Evolutionary conservation across 345 rosid species (phyloP).

Genomic region (Populus tremula): DNA sequence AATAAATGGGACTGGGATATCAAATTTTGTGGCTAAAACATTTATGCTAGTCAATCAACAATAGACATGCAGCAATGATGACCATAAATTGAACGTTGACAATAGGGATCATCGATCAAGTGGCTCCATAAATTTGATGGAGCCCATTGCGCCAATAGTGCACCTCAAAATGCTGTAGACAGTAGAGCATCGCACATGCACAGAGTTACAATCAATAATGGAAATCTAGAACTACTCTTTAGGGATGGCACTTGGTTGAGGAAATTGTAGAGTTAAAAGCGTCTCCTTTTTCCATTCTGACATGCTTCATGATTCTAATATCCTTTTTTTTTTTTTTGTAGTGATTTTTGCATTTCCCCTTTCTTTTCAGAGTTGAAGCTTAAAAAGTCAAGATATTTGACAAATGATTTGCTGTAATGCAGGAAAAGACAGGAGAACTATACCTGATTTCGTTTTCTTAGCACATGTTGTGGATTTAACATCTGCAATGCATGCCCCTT

Average conservation of each 20-base stretch:
- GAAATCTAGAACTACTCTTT: no score
- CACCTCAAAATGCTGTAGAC: neutral
- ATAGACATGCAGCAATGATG: neutral
- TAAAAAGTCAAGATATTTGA: neutral
- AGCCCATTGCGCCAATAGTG: neutral
- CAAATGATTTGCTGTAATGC: neutral
- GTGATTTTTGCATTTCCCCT: neutral
- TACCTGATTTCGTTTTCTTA: constrained; percentile 88
- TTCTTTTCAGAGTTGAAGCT: neutral
- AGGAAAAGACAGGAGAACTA: constrained; percentile 46
- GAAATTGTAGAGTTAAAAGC: neutral
- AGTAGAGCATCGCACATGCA: neutral
- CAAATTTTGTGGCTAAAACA: neutral
- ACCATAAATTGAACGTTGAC: neutral
- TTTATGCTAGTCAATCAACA: neutral
- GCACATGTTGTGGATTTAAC: constrained; percentile 82
- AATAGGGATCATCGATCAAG: neutral
- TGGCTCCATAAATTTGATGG: neutral
- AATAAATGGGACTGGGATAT: neutral
- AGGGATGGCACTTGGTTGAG: neutral
- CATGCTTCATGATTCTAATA: neutral
- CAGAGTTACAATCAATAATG: neutral
- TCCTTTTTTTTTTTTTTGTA: neutral
- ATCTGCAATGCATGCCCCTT: constrained; percentile 65
- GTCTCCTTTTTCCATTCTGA: neutral